Evolutionary conservation across 148 eudicot genomes (phyloP).

Genomic region (Arbutus unedo): DNA sequence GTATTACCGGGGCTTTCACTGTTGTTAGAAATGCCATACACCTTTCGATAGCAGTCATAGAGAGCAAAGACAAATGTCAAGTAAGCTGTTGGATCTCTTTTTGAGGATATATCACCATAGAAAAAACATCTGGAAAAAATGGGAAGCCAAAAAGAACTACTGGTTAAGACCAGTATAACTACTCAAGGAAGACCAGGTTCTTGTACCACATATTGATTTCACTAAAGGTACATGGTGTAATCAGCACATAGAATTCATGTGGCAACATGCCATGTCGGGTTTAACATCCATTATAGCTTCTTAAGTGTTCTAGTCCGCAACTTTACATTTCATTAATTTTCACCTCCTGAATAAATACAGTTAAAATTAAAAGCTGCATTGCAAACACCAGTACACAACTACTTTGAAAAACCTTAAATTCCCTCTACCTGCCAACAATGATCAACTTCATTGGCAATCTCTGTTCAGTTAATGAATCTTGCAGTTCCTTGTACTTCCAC

Average conservation of each 20-base stretch:
- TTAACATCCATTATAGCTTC: background rate
- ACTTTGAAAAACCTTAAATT: background rate
- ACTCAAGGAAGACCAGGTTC: background rate
- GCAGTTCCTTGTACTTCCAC: background rate
- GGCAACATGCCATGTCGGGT: background rate
- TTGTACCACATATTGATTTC: no score
- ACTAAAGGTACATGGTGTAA: background rate
- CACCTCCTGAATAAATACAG: background rate
- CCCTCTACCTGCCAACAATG: background rate
- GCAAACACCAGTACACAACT: background rate
- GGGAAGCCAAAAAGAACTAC: background rate
- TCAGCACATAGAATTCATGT: background rate
- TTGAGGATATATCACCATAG: constrained; percentile 85
- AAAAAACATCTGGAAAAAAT: constrained; percentile 75
- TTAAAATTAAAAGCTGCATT: background rate
- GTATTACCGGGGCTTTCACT: constrained; percentile 29
- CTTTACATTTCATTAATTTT: background rate
- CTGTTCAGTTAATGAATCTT: background rate
- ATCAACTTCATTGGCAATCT: constrained; percentile 5
- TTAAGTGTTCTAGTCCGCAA: background rate
- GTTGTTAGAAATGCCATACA: constrained; percentile 25
- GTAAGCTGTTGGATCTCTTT: constrained; percentile 73
- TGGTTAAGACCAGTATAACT: background rate
- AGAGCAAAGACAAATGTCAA: constrained; percentile 49
- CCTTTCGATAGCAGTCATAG: constrained; percentile 54